phyloP scores from a whole-genome alignment of 2,329 filamentous ascomycete species.

The Clarireedia monteithiana region DNA sequence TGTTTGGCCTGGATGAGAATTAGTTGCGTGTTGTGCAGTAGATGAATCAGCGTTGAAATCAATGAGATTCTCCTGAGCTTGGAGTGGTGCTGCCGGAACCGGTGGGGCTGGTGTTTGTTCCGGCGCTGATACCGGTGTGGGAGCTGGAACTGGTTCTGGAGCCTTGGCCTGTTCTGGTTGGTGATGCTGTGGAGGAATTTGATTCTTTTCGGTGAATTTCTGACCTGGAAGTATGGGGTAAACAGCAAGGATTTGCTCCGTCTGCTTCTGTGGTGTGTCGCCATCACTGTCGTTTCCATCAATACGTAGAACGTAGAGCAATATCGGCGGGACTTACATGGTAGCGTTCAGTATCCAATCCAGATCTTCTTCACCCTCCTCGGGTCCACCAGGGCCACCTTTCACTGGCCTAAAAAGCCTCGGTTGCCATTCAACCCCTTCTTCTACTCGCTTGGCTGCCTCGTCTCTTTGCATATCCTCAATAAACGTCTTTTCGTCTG shows the following conservation, averaged over 20 bases:
- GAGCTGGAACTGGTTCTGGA: not conserved
- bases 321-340: constrained; percentile 51
- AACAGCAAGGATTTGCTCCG: constrained; percentile 78
- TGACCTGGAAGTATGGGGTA: constrained; percentile 80
- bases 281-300: constrained; percentile 42
- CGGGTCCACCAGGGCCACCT: constrained; percentile 59
- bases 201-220: constrained; percentile 44
- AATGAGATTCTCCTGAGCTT: constrained; percentile 40
- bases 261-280: constrained; percentile 58
- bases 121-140: constrained; percentile 5
- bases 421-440: constrained; percentile 81
- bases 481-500: constrained; percentile 92
- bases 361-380: constrained; percentile 79
- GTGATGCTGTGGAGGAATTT: constrained; percentile 43
- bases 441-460: constrained; percentile 68
- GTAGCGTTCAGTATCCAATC: constrained; percentile 92
- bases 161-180: constrained; percentile 11
- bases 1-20: constrained; percentile 22
- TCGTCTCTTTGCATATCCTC: constrained; percentile 90
- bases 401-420: constrained; percentile 73
- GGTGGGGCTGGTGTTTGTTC: constrained; percentile 1
- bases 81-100: not conserved
- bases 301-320: constrained; percentile 9
- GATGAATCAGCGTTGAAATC: constrained; percentile 42
- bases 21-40: constrained; percentile 1